Evolutionary conservation across 2,329 filamentous ascomycete species (phyloP).

Genomic region (Daldinia sp.): DNA sequence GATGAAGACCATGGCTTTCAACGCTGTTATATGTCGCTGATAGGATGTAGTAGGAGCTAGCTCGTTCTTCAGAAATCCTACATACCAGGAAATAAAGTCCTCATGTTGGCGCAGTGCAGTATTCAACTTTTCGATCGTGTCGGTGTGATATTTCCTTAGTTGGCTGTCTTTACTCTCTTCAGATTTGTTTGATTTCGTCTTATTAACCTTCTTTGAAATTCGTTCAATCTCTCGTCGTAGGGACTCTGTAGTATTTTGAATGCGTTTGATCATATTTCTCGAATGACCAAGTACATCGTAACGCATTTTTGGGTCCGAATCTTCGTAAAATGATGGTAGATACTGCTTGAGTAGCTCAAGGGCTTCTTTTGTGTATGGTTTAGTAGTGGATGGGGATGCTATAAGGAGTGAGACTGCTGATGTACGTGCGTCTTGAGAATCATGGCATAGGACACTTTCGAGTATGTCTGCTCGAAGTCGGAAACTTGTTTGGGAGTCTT

Average conservation of each 20-base stretch:
- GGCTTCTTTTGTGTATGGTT: slow-evolving; percentile 70
- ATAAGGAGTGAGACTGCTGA: slow-evolving; percentile 84
- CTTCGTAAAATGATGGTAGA: slow-evolving; percentile 77
- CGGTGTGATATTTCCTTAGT: slow-evolving; percentile 13
- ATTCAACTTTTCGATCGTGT: slow-evolving; percentile 39
- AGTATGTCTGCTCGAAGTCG: slow-evolving; percentile 56
- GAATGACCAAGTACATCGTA: slow-evolving; percentile 80
- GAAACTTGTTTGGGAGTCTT: slow-evolving; percentile 43
- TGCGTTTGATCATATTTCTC: slow-evolving; percentile 78
- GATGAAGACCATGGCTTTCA: slow-evolving; percentile 75
- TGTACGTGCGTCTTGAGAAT: slow-evolving; percentile 72
- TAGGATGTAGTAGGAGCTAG: slow-evolving; percentile 85
- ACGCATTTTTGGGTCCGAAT: slow-evolving; percentile 85
- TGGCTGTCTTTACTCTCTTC: slow-evolving; percentile 15
- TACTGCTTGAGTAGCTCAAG: slow-evolving; percentile 71
- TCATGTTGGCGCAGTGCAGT: slow-evolving; percentile 60
- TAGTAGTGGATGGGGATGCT: slow-evolving; percentile 76
- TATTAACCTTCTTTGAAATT: slow-evolving; percentile 46
- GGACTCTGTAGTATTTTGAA: slow-evolving; percentile 71
- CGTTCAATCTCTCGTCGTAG: slow-evolving; percentile 52
- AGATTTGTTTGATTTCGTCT: slow-evolving; percentile 16
- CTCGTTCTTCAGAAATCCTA: slow-evolving; percentile 75
- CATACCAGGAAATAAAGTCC: slow-evolving; percentile 77
- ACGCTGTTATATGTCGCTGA: slow-evolving; percentile 82
- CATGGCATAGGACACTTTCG: slow-evolving; percentile 61